Evolutionary conservation across 2,329 filamentous ascomycete species (phyloP).

Genomic region (Ophiostoma montium): DNA sequence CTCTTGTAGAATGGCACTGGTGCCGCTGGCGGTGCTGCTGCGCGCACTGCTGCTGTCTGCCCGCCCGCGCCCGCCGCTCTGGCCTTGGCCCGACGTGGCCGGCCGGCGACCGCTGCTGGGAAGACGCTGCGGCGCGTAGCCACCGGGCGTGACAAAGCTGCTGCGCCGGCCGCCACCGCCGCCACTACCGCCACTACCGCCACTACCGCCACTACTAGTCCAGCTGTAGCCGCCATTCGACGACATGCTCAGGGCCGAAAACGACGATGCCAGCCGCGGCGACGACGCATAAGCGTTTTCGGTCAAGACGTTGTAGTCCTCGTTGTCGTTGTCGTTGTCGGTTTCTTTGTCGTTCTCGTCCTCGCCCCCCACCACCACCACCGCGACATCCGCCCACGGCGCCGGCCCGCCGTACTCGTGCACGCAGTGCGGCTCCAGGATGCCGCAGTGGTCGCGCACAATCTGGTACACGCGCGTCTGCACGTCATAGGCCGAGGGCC

Average conservation of each 20-base stretch:
- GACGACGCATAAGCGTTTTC: too few relatives aligned
- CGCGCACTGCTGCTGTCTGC: conserved; percentile 8
- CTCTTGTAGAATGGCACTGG: background rate
- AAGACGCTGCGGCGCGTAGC: background rate
- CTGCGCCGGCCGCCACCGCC: too few relatives aligned
- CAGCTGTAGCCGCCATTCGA: conserved; percentile 6
- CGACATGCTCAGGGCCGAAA: conserved; percentile 1
- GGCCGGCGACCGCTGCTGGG: conserved; percentile 1
- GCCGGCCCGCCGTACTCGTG: conserved; percentile 26
- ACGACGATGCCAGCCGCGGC: background rate
- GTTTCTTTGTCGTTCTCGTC: background rate
- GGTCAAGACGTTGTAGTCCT: too few relatives aligned
- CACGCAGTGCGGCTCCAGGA: conserved; percentile 39
- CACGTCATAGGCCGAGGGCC: conserved; percentile 38
- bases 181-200: too few relatives aligned
- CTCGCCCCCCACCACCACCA: too few relatives aligned
- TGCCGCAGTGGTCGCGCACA: conserved; percentile 32
- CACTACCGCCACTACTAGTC: conserved; percentile 3
- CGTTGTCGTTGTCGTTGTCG: background rate
- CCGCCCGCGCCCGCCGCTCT: conserved; percentile 13
- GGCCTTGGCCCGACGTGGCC: background rate
- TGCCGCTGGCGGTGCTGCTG: background rate
- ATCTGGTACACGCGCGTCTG: conserved; percentile 38
- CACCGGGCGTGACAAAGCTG: too few relatives aligned
- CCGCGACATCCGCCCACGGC: conserved; percentile 1